Percentiles rank a stretch among this genome's conserved stretches.
These are phyloP conservation scores for Panicum hallii DNA, from an alignment of 202 grass and related monocot genomes.

Conservation along the genomic window DNA sequence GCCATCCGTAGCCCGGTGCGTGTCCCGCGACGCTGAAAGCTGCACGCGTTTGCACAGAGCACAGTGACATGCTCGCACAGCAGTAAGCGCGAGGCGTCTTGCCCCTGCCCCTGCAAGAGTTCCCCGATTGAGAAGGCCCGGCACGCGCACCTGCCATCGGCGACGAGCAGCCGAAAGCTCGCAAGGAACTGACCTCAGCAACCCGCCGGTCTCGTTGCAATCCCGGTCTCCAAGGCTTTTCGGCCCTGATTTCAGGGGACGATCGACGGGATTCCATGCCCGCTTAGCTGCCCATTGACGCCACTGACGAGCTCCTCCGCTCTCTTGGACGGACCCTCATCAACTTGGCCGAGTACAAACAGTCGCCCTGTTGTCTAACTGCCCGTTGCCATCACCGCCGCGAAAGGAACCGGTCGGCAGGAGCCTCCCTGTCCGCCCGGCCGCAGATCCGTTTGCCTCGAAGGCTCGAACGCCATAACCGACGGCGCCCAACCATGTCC, in stretches of 20 bases:
- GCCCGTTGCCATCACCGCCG: not conserved
- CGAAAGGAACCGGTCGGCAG: not conserved
- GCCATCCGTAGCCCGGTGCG: not conserved
- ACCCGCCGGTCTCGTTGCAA: conserved; percentile 6
- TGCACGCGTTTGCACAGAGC: conserved; percentile 32
- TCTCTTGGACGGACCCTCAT: conserved; percentile 16
- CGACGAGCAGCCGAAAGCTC: conserved; percentile 1
- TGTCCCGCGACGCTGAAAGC: conserved; percentile 43
- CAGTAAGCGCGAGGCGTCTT: not conserved
- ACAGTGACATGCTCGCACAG: not conserved
- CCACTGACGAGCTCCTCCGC: not conserved
- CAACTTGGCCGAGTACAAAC: conserved; percentile 18
- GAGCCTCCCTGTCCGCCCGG: not conserved
- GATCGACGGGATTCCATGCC: not conserved
- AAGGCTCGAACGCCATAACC: not conserved
- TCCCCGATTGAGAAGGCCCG: conserved; percentile 23
- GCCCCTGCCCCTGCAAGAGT: conserved; percentile 7
- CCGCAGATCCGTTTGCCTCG: conserved; percentile 2
- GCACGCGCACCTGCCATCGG: conserved; percentile 25
- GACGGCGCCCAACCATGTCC: not conserved
- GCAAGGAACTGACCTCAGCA: conserved; percentile 5
- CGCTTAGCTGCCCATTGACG: conserved; percentile 12
- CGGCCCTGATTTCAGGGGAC: conserved; percentile 43
- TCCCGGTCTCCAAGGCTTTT: conserved; percentile 35
- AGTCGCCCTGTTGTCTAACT: conserved; percentile 18